A percentile compares a stretch with the other conserved stretches of the same genome.
Conservation (phyloP, 2,329 filamentous ascomycete species). For the Xylaria multiplex region DNA sequence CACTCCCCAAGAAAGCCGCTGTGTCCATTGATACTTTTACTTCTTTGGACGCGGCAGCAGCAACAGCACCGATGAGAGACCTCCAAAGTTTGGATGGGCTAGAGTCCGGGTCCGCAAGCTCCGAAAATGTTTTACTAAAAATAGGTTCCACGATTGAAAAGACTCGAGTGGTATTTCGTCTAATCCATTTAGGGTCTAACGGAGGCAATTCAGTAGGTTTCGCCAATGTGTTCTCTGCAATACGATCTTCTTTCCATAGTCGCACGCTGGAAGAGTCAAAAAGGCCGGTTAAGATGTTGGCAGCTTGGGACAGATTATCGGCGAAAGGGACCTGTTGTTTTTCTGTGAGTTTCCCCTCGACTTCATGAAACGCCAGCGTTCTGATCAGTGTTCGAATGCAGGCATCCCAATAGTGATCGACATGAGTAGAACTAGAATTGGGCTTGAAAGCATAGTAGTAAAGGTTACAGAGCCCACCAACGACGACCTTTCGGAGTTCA, state of each 20-base stretch:
- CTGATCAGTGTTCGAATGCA: conserved; percentile 74
- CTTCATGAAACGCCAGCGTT: conserved; percentile 59
- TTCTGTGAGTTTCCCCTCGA: conserved; percentile 46
- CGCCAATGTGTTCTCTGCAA: conserved; percentile 67
- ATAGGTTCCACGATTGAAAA: conserved; percentile 70
- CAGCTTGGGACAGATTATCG: conserved; percentile 67
- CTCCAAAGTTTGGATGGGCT: conserved; percentile 66
- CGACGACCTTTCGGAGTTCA: conserved; percentile 64
- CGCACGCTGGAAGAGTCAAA: conserved; percentile 68
- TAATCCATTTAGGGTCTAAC: conserved; percentile 87
- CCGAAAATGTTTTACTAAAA: conserved; percentile 69
- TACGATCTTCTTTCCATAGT: conserved; percentile 79
- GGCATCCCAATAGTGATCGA: conserved; percentile 82
- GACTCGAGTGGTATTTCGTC: conserved; percentile 73
- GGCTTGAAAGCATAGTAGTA: conserved; percentile 86
- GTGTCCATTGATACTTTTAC: conserved; percentile 89
- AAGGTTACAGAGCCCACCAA: conserved; percentile 81
- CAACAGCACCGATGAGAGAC: conserved; percentile 69
- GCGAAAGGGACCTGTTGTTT: conserved; percentile 52
- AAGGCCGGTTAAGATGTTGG: conserved; percentile 77
- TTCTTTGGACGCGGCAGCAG: conserved; percentile 80
- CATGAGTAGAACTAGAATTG: conserved; percentile 68
- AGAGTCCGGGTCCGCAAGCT: conserved; percentile 70
- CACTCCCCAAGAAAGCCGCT: conserved; percentile 77
- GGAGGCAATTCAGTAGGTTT: conserved; percentile 81